A percentile compares a stretch with the other conserved stretches of the same genome.
Evolutionary conservation across 1,284 basidiomycete species (phyloP).

Genomic region (Moniliella sp.): DNA sequence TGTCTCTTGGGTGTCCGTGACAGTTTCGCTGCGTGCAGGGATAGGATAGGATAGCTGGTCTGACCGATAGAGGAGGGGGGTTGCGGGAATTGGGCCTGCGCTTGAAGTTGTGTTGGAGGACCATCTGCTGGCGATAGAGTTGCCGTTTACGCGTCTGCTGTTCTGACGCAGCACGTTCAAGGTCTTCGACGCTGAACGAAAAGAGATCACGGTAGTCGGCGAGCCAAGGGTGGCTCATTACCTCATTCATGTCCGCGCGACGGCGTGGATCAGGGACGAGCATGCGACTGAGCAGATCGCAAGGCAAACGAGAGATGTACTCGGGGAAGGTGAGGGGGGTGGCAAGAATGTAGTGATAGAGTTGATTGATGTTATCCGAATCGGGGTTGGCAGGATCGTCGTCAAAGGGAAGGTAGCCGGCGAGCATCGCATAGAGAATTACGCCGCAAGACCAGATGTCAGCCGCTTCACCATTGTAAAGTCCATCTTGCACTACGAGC

Average conservation of each 20-base stretch:
- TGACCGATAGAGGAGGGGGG: neutral
- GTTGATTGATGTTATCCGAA: slow-evolving; percentile 95
- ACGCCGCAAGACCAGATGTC: slow-evolving; percentile 99
- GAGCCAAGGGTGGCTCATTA: slow-evolving; percentile 31
- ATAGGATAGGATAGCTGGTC: too few relatives aligned
- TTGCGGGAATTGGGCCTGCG: slow-evolving; percentile 16
- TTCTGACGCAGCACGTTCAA: slow-evolving; percentile 29
- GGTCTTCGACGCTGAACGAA: slow-evolving; percentile 29
- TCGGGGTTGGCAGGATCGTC: slow-evolving; percentile 96
- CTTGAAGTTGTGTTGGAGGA: slow-evolving; percentile 26
- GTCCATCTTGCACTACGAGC: slow-evolving; percentile 89
- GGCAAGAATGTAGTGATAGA: slow-evolving; percentile 89
- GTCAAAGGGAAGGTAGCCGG: slow-evolving; percentile 96
- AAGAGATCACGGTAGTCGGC: slow-evolving; percentile 30
- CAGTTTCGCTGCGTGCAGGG: neutral
- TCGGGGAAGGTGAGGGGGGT: slow-evolving; percentile 32
- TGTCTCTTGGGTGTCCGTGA: slow-evolving; percentile 1
- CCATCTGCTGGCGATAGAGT: slow-evolving; percentile 31
- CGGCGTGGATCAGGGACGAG: slow-evolving; percentile 26
- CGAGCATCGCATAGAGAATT: slow-evolving; percentile 96
- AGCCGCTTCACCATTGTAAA: slow-evolving; percentile 91
- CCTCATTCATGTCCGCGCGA: slow-evolving; percentile 21
- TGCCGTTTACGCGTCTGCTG: slow-evolving; percentile 32
- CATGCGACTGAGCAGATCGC: slow-evolving; percentile 26
- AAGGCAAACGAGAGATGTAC: slow-evolving; percentile 27